phyloP scores from a whole-genome alignment of 78 protist genomes.

The Protostelium mycophagum region DNA sequence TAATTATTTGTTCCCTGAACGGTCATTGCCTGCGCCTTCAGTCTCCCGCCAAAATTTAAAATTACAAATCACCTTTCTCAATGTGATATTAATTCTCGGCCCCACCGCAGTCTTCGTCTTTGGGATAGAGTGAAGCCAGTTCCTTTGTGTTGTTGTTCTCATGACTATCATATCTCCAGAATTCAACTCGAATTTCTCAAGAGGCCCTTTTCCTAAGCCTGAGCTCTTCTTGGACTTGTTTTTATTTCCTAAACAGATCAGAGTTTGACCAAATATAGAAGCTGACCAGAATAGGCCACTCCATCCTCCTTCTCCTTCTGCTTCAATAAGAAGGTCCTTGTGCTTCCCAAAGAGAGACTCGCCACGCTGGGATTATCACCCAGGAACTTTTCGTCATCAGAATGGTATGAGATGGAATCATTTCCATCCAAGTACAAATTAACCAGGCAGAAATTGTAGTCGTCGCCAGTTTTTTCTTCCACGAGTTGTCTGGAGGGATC shows the following conservation, averaged over 20 bases:
- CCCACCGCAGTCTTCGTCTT: background rate
- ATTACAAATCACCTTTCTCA: background rate
- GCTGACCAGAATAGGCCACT: background rate
- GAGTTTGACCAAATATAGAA: background rate
- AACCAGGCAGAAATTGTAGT: background rate
- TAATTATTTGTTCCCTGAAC: background rate
- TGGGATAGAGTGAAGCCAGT: background rate
- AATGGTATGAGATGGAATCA: background rate
- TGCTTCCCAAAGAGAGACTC: background rate
- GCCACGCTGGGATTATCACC: background rate
- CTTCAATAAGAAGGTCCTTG: background rate
- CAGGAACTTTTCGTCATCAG: background rate
- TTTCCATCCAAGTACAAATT: background rate
- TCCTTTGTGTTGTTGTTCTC: background rate
- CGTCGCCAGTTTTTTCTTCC: background rate
- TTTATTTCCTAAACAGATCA: background rate
- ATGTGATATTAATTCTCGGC: background rate
- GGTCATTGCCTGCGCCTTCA: background rate
- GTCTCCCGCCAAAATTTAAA: background rate
- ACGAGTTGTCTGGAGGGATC: background rate
- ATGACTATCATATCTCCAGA: background rate
- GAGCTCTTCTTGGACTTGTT: background rate
- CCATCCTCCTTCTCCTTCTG: constrained; percentile 1
- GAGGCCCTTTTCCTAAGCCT: background rate
- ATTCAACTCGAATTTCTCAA: background rate